Evolutionary conservation across 2,329 filamentous ascomycete species (phyloP), one percentile per base, ranked within the genome.

Genomic region (Talaromyces sp.): DNA sequence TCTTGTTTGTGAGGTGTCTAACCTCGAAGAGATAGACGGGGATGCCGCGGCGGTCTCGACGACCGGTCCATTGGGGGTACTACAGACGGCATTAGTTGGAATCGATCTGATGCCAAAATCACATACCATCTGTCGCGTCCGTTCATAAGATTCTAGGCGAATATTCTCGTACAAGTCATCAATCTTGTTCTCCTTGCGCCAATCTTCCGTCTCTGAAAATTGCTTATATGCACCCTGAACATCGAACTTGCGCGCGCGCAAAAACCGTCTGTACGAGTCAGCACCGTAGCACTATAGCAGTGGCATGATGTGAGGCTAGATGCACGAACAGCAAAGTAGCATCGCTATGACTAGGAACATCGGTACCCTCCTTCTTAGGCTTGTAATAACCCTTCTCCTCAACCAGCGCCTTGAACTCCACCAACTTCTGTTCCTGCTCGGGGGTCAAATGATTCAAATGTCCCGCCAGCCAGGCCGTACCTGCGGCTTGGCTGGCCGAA

Each of bases 51-150:
- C 88, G 90, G 79, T 97, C 94, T 70, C 93, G 87, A 69, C 93
- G 90, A 63, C 94, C 94, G 22, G 92, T 96, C 91, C 93, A 97
- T 87, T 97, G 92, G 27, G 93, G 93, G 74, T 97, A 97, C 90
- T 93, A 72, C 58, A 6, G 22, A n/a, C 27, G 27, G 43, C 9
- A 17, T 67, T 56, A 68, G 62, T 27, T 15, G 17, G 8, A 11
- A 54, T 63, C 25, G 33, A 37, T 9, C 11, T 37, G 22, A 27
- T 19, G 45, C 25, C 45, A 49, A 37, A 31, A 31, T 6, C 27
- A 77, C 83, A 70, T 78, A 94, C 91, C 82, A 97, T 83, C 70
- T 87, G 84, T 71, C 73, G 72, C 65, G 91, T 90, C 73, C 90
- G 84, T 78, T 97, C 92, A 75, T 93, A 97, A 64, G 92, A 89